A percentile compares a stretch with the other conserved stretches of the same genome.
These are phyloP conservation scores for Neonectria punicea DNA, from an alignment of 2,329 filamentous ascomycete species.

Conservation along the genomic window DNA sequence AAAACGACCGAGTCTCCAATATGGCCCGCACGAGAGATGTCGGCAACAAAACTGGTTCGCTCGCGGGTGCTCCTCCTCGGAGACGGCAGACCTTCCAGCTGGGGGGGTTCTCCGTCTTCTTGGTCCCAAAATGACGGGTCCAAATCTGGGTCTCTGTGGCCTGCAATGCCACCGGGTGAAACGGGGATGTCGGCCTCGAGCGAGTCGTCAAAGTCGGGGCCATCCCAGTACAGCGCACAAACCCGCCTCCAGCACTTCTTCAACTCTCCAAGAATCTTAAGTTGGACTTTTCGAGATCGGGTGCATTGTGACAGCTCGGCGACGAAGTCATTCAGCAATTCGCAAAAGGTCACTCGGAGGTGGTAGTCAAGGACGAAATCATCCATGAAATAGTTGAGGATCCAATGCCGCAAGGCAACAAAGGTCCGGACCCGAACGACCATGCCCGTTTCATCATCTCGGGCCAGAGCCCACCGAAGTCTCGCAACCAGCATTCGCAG, in stretches of 20 bases:
- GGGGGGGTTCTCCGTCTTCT: constrained; percentile 56
- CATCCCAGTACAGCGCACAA: constrained; percentile 90
- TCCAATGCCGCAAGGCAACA: constrained; percentile 95
- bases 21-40: constrained; percentile 58
- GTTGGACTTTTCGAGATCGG: constrained; percentile 60
- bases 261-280: constrained; percentile 92
- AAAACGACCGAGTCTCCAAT: constrained; percentile 58
- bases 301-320: constrained; percentile 62
- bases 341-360: constrained; percentile 82
- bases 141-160: constrained; percentile 65
- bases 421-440: constrained; percentile 97
- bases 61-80: constrained; percentile 38
- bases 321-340: constrained; percentile 77
- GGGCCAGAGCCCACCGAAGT: constrained; percentile 84
- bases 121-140: constrained; percentile 66
- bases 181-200: constrained; percentile 74
- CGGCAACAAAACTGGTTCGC: constrained; percentile 56
- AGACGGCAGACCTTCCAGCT: constrained; percentile 54
- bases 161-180: constrained; percentile 77
- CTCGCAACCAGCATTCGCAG: constrained; percentile 86
- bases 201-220: constrained; percentile 71
- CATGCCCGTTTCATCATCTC: constrained; percentile 84
- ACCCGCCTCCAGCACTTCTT: constrained; percentile 98
- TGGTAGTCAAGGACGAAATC: constrained; percentile 85
- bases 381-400: constrained; percentile 96